Conservation (phyloP, 805 yeast genomes). For the Candida cerambycidarum region DNA sequence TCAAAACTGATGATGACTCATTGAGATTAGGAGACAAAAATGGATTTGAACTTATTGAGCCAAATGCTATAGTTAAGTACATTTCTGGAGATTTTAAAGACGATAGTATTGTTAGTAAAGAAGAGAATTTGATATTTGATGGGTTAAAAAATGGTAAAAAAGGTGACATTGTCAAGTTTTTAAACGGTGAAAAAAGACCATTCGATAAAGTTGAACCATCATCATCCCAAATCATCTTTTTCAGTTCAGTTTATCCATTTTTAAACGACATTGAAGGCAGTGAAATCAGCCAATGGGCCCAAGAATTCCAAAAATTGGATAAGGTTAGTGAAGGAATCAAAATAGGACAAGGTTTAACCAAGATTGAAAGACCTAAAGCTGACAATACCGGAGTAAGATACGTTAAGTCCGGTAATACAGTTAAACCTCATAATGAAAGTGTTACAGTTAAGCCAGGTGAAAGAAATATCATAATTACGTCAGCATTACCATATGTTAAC, state of each 20-base stretch:
- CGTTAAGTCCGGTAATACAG: slow-evolving; percentile 30
- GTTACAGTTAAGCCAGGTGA: slow-evolving; percentile 64
- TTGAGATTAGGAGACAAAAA: slow-evolving; percentile 34
- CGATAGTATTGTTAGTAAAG: slow-evolving; percentile 34
- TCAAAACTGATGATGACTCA: slow-evolving; percentile 22
- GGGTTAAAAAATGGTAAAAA: slow-evolving; percentile 37
- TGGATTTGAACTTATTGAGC: slow-evolving; percentile 53
- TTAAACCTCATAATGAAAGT: slow-evolving; percentile 27
- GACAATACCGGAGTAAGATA: slow-evolving; percentile 40
- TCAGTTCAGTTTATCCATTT: slow-evolving; percentile 55
- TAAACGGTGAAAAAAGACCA: slow-evolving; percentile 17
- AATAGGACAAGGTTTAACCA: slow-evolving; percentile 47
- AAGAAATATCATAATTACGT: slow-evolving; percentile 84
- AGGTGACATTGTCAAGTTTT: slow-evolving; percentile 20
- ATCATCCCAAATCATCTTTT: slow-evolving; percentile 58
- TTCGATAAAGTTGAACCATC: slow-evolving; percentile 28
- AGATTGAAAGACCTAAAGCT: slow-evolving; percentile 40
- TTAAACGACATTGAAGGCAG: slow-evolving; percentile 22
- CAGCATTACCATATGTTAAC: slow-evolving; percentile 97
- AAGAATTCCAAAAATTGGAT: slow-evolving; percentile 35
- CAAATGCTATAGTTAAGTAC: slow-evolving; percentile 70
- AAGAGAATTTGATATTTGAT: slow-evolving; percentile 45
- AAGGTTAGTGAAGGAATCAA: slow-evolving; percentile 47
- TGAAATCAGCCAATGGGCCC: slow-evolving; percentile 37
- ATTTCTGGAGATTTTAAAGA: slow-evolving; percentile 49